These are phyloP conservation scores for Fusarium lyarnte DNA, from an alignment of 2,329 filamentous ascomycete species.

Conservation along the genomic window DNA sequence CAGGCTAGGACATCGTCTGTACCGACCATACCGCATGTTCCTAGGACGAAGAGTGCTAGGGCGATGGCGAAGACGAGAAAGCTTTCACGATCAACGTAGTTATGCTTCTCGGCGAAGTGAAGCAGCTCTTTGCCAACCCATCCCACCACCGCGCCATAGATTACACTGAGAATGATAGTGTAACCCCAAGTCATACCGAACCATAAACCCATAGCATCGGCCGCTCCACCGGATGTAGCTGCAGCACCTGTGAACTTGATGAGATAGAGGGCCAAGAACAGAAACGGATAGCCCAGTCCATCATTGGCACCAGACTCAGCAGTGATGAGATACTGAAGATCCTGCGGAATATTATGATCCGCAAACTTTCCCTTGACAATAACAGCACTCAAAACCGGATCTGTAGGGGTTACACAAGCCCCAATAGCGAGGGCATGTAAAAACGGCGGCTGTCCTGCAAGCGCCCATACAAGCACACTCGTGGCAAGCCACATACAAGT, in stretches of 20 bases:
- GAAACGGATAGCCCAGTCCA: constrained; percentile 86
- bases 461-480: constrained; percentile 79
- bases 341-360: constrained; percentile 85
- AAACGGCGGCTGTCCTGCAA: constrained; percentile 77
- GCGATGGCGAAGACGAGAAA: constrained; percentile 89
- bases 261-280: constrained; percentile 85
- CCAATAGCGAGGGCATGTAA: constrained; percentile 83
- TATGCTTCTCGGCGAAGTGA: constrained; percentile 83
- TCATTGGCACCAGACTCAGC: constrained; percentile 91
- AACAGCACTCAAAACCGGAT: constrained; percentile 86
- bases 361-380: constrained; percentile 96
- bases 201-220: constrained; percentile 79
- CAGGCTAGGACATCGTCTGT: constrained; percentile 91
- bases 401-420: constrained; percentile 91
- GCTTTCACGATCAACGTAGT: constrained; percentile 86
- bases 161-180: constrained; percentile 78
- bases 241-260: constrained; percentile 73
- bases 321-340: constrained; percentile 82
- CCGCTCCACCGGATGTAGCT: constrained; percentile 67
- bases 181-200: constrained; percentile 89
- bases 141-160: constrained; percentile 81
- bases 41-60: constrained; percentile 85
- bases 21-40: constrained; percentile 86
- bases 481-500: constrained; percentile 85
- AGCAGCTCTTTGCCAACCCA: constrained; percentile 85